phyloP scores from a whole-genome alignment of 805 yeast genomes.

The Saccharomyces kudriavzevii region DNA sequence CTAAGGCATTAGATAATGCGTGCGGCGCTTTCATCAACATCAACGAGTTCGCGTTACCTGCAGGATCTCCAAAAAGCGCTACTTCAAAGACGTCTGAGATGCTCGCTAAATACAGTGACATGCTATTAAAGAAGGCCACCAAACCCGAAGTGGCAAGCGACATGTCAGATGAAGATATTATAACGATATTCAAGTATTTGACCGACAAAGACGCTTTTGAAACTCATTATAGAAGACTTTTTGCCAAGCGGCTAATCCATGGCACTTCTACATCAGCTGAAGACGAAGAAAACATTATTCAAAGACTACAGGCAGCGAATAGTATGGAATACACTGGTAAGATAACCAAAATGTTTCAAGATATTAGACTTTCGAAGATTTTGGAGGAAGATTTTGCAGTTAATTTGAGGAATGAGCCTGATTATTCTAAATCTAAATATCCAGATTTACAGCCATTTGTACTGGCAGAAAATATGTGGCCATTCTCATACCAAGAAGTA shows the following conservation, averaged over 20 bases:
- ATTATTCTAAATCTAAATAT: slow-evolving; percentile 20
- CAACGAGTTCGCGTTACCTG: slow-evolving; percentile 70
- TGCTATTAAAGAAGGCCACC: slow-evolving; percentile 65
- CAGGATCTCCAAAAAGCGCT: slow-evolving; percentile 38
- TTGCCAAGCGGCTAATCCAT: slow-evolving; percentile 83
- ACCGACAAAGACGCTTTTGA: slow-evolving; percentile 95
- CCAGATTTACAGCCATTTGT: slow-evolving; percentile 64
- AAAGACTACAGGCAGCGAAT: slow-evolving; percentile 79
- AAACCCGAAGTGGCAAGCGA: slow-evolving; percentile 63
- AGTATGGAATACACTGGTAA: slow-evolving; percentile 89
- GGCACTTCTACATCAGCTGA: slow-evolving; percentile 77
- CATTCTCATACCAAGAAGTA: slow-evolving; percentile 38
- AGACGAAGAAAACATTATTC: slow-evolving; percentile 75
- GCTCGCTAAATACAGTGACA: slow-evolving; percentile 83
- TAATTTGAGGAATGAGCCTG: slow-evolving; percentile 24
- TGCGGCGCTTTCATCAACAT: slow-evolving; percentile 76
- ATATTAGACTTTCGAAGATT: slow-evolving; percentile 76
- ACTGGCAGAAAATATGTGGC: slow-evolving; percentile 90
- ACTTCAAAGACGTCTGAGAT: slow-evolving; percentile 84
- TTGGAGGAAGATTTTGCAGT: slow-evolving; percentile 42
- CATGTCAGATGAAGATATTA: slow-evolving; percentile 75
- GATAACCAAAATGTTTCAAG: slow-evolving; percentile 92
- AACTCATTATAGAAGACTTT: slow-evolving; percentile 77
- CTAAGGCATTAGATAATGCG: slow-evolving; percentile 82
- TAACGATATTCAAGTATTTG: slow-evolving; percentile 77